These are phyloP conservation scores for Pseudogymnoascus sp. DNA, from an alignment of 2,329 filamentous ascomycete species.

Conservation along the genomic window DNA sequence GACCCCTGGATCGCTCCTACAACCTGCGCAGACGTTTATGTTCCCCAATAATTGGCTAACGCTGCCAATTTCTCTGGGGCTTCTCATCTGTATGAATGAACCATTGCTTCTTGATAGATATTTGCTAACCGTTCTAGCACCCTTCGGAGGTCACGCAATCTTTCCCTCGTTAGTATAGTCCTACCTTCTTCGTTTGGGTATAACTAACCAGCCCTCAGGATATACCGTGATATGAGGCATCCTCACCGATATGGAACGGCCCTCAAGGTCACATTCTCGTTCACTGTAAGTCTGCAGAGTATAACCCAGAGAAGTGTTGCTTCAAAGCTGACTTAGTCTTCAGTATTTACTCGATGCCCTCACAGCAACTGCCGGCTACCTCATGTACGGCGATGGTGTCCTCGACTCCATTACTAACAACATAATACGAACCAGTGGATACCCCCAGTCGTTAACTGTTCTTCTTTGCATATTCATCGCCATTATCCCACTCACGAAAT, in stretches of 20 bases:
- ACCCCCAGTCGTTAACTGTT: slow-evolving; percentile 65
- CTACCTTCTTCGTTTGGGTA: not conserved
- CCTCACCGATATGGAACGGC: slow-evolving; percentile 62
- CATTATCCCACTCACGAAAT: slow-evolving; percentile 90
- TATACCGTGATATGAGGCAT: slow-evolving; percentile 68
- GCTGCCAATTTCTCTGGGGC: slow-evolving; percentile 77
- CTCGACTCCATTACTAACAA: slow-evolving; percentile 86
- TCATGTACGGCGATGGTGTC: slow-evolving; percentile 94
- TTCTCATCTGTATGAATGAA: slow-evolving; percentile 62
- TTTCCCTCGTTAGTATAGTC: slow-evolving; percentile 48
- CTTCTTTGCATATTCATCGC: slow-evolving; percentile 79
- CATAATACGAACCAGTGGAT: slow-evolving; percentile 66
- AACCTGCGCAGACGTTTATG: slow-evolving; percentile 72
- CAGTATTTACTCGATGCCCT: slow-evolving; percentile 71
- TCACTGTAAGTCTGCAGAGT: slow-evolving; percentile 54
- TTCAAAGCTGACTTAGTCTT: not conserved
- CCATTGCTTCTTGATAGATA: not conserved
- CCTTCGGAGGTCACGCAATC: slow-evolving; percentile 55
- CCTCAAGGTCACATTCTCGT: slow-evolving; percentile 73
- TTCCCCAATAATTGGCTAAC: slow-evolving; percentile 83
- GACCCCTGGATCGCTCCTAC: slow-evolving; percentile 70
- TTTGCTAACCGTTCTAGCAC: slow-evolving; percentile 27
- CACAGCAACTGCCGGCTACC: slow-evolving; percentile 73
- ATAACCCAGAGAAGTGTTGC: not conserved
- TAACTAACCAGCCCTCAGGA: slow-evolving; percentile 52